Conservation (phyloP, 192 early-diverging fungal species). For the Mortierella antarctica region DNA sequence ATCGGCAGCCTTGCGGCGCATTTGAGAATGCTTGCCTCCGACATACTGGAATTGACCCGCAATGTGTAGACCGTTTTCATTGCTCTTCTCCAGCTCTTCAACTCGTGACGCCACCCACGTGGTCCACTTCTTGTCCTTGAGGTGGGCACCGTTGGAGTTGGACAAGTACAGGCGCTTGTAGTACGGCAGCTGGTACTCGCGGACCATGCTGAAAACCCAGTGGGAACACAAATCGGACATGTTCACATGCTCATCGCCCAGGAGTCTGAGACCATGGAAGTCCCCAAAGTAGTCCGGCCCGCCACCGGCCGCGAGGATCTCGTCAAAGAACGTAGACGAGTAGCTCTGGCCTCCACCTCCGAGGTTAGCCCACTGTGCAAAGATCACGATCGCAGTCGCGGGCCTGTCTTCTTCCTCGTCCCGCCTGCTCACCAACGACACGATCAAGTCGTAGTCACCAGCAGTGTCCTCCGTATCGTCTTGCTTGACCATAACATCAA, state of each 20-base stretch:
- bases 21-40: conserved; percentile 15
- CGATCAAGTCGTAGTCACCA: conserved; percentile 21
- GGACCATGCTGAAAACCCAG: conserved; percentile 16
- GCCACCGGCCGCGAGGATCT: conserved; percentile 10
- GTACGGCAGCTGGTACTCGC: conserved; percentile 26
- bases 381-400: not conserved
- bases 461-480: conserved; percentile 5
- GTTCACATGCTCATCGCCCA: not conserved
- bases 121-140: conserved; percentile 9
- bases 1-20: conserved; percentile 7
- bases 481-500: conserved; percentile 22
- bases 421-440: not conserved
- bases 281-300: too few species aligned
- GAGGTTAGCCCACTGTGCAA: conserved; percentile 18
- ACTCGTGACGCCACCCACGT: conserved; percentile 21
- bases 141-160: conserved; percentile 11
- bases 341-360: not conserved
- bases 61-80: not conserved
- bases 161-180: conserved; percentile 22
- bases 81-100: too few species aligned
- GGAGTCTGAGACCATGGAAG: not conserved
- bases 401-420: not conserved
- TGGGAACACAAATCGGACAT: conserved; percentile 21
- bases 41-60: conserved; percentile 21
- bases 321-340: not conserved